phyloP scores from a whole-genome alignment of 192 early-diverging fungal species.

The Pilaira anomala region DNA sequence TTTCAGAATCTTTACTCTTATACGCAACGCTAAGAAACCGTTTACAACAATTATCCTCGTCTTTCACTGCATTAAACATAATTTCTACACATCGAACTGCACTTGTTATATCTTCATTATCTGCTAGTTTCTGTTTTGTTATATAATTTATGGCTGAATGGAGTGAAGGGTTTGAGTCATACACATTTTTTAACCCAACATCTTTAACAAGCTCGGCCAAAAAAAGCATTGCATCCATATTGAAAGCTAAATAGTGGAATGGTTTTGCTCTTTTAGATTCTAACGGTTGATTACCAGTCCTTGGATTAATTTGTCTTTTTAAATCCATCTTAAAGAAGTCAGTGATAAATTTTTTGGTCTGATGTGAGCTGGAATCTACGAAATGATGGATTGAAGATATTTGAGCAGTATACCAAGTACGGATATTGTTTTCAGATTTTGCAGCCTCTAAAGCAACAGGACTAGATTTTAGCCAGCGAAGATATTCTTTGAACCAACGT shows the following conservation, averaged over 20 bases:
- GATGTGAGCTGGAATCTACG: background rate
- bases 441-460: conserved; percentile 23
- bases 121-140: background rate
- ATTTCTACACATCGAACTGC: conserved; percentile 21
- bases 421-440: conserved; percentile 29
- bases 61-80: background rate
- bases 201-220: conserved; percentile 8
- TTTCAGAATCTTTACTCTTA: conserved; percentile 1
- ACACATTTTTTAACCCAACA: background rate
- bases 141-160: conserved; percentile 23
- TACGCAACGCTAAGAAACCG: background rate
- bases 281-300: conserved; percentile 35
- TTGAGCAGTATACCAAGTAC: conserved; percentile 35
- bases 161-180: conserved; percentile 7
- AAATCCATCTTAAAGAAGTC: conserved; percentile 16
- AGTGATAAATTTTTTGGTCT: background rate
- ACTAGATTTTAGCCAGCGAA: conserved; percentile 30
- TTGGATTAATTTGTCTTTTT: conserved; percentile 18
- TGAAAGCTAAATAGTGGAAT: conserved; percentile 39
- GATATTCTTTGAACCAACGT: conserved; percentile 31
- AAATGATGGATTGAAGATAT: conserved; percentile 27
- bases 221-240: conserved; percentile 33
- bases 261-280: conserved; percentile 32
- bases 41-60: conserved; percentile 12
- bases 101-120: conserved; percentile 21